Evolutionary conservation across 2,329 filamentous ascomycete genomes (phyloP).

Genomic region (Lecanicillium sp.): DNA sequence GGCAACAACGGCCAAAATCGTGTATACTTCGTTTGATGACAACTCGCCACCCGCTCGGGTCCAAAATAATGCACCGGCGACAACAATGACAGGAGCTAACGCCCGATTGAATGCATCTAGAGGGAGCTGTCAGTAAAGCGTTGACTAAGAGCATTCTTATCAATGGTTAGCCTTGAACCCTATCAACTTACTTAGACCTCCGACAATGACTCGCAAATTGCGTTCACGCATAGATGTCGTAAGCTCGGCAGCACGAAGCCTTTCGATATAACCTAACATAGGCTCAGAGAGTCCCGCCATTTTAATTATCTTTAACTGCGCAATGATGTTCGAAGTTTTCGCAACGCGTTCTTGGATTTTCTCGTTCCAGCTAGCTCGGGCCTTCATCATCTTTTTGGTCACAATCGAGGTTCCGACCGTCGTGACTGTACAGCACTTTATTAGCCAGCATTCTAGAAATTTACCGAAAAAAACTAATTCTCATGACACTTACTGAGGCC

Average conservation of each 20-base stretch:
- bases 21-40: not conserved
- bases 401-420: conserved; percentile 12
- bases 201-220: conserved; percentile 17
- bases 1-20: not conserved
- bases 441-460: too few species aligned
- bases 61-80: conserved; percentile 2
- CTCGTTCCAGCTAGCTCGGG: conserved; percentile 26
- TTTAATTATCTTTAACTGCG: conserved; percentile 33
- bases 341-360: conserved; percentile 31
- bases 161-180: too few species aligned
- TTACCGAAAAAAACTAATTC: too few species aligned
- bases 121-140: conserved; percentile 19
- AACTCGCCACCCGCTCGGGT: not conserved
- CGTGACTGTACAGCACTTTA: conserved; percentile 11
- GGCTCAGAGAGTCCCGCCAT: conserved; percentile 31
- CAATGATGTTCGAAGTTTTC: conserved; percentile 28
- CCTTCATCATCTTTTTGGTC: conserved; percentile 20
- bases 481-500: not conserved
- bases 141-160: too few species aligned
- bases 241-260: conserved; percentile 27
- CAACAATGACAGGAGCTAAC: not conserved
- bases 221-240: conserved; percentile 26
- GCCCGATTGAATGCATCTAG: not conserved
- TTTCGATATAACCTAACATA: conserved; percentile 22
- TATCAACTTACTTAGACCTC: too few species aligned